Evolutionary conservation across 2,329 filamentous ascomycete genomes (phyloP), one percentile per base, ranked within the genome.

Genomic region (Botryotinia convoluta): DNA sequence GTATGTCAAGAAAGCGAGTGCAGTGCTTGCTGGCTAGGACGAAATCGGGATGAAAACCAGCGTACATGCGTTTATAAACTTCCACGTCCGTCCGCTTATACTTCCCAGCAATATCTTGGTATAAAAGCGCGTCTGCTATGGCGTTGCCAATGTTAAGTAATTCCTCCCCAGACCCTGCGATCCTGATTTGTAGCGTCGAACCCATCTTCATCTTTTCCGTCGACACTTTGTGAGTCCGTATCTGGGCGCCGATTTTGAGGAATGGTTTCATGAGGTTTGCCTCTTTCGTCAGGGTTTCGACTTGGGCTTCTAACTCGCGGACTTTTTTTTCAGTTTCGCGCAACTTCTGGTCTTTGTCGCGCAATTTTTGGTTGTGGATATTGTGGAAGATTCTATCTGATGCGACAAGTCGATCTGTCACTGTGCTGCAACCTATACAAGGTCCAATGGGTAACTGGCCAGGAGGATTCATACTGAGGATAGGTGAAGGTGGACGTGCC

Each of bases 81-180:
- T 71, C 69, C 22, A 71, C 35, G n/a, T 71, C 69, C 9, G 69
- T 71, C 26, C 69, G 69, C 32, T 37, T 70, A 22, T 70, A 68
- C 12, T 68, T 32, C n/a, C 65, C 65, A n/a, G 65, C 65, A 22
- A 57, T 57, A 57, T 68, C 48, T 39, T 68, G 65, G 9, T 68
- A 68, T 26, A 68, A 29, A 26, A 68, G 65, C 20, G 65, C 48
- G 35, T 68, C 65, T 57, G 65, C 65, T 3, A 68, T 57, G 48
- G 48, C 65, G n/a, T 68, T 42, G 9, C 65, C 65, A 9, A 68
- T 32, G n/a, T 57, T 42, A 22, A 68, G 48, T 68, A 68, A 16
- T 57, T 68, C 65, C 18, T 68, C 65, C 1, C 65, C 65, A 26
- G 65, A 68, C 39, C 48, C 65, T 16, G 65, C 65, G 5, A 68